Evolutionary conservation across 495 filamentous ascomycete species (phyloP).

Genomic region (Letharia lupina): DNA sequence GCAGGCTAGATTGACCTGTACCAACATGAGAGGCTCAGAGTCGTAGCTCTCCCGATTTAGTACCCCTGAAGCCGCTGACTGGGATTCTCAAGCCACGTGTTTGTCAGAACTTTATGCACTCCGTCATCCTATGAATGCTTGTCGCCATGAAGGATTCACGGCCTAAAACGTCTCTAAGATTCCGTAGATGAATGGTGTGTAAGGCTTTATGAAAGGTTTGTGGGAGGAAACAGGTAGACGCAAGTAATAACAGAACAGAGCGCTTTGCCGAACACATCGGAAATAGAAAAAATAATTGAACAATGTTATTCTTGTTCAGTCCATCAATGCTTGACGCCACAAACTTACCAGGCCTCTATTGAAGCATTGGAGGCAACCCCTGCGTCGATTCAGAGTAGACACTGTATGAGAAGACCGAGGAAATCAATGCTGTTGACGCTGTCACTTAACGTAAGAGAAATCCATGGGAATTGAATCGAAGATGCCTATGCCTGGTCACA

Average conservation of each 20-base stretch:
- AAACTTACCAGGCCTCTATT: background rate
- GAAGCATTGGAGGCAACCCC: background rate
- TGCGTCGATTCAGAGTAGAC: background rate
- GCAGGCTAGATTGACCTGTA: background rate
- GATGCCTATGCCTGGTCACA: background rate
- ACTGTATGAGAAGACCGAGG: background rate
- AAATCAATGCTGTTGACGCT: background rate
- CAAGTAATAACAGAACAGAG: background rate
- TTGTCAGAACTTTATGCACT: constrained; percentile 1
- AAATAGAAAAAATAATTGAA: background rate
- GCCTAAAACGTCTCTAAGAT: background rate
- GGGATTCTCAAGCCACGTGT: constrained; percentile 14
- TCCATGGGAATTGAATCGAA: background rate
- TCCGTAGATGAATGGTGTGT: background rate
- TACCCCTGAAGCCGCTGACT: constrained; percentile 13
- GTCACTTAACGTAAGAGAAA: background rate
- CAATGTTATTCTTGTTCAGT: background rate
- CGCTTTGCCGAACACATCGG: background rate
- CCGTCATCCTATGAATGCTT: constrained; percentile 11
- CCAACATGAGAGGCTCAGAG: background rate
- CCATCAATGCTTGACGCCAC: background rate
- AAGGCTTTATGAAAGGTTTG: background rate
- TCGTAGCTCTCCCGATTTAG: background rate
- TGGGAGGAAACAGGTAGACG: background rate
- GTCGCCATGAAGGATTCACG: background rate